These are phyloP conservation scores for Neurospora cerealis DNA, from an alignment of 495 filamentous ascomycete genomes.

Conservation along the genomic window DNA sequence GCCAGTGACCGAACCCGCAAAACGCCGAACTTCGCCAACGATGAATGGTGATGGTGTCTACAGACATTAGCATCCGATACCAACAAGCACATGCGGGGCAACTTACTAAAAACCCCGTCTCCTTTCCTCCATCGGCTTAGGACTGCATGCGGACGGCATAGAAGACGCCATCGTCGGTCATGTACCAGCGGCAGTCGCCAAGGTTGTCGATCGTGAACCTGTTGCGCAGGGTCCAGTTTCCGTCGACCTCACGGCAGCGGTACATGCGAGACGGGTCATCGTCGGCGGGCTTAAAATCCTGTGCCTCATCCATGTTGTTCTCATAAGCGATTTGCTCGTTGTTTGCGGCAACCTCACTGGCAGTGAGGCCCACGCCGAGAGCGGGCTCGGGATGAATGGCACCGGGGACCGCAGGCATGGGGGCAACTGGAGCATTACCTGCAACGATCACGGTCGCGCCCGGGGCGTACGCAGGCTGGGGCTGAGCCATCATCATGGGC, in stretches of 20 bases:
- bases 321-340: slow-evolving; percentile 28
- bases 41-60: neutral
- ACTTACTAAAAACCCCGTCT: neutral
- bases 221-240: slow-evolving; percentile 34
- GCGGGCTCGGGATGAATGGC: slow-evolving; percentile 20
- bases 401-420: slow-evolving; percentile 6
- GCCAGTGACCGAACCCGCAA: neutral
- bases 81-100: neutral
- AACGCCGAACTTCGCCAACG: neutral
- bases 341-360: slow-evolving; percentile 26
- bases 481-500: neutral
- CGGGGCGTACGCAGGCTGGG: neutral
- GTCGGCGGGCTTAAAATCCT: slow-evolving; percentile 43
- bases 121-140: slow-evolving; percentile 7
- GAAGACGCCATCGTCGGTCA: slow-evolving; percentile 34
- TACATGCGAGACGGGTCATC: slow-evolving; percentile 42
- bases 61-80: neutral
- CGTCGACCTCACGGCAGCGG: slow-evolving; percentile 39
- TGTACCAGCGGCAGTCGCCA: slow-evolving; percentile 37
- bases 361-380: slow-evolving; percentile 31
- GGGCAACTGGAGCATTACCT: slow-evolving; percentile 4
- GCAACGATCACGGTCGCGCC: slow-evolving; percentile 1
- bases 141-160: slow-evolving; percentile 35
- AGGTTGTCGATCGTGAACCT: slow-evolving; percentile 42
- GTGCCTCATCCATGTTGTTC: slow-evolving; percentile 32